Evolutionary conservation across 2,329 filamentous ascomycete species (phyloP).

Genomic region (Cordyceps fumosorosea): DNA sequence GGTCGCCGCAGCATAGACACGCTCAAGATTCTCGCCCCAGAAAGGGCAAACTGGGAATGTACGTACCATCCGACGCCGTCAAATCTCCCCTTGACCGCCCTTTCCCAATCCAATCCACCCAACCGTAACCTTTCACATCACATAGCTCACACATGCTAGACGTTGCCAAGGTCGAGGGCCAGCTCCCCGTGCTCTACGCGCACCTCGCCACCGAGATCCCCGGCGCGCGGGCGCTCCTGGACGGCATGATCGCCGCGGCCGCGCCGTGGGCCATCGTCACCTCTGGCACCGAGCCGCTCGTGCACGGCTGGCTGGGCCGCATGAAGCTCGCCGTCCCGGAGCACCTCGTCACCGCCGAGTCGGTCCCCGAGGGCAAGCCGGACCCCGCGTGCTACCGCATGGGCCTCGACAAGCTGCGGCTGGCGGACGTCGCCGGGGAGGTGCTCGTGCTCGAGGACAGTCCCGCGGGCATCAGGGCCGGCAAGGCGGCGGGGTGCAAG

Average conservation of each 20-base stretch:
- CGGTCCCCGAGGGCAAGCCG: constrained; percentile 68
- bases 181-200: constrained; percentile 71
- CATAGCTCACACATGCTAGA: constrained; percentile 43
- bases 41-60: constrained; percentile 92
- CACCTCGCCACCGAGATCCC: constrained; percentile 78
- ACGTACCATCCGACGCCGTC: constrained; percentile 33
- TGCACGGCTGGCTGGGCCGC: constrained; percentile 65
- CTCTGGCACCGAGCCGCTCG: constrained; percentile 61
- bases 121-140: neutral
- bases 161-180: constrained; percentile 68
- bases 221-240: constrained; percentile 67
- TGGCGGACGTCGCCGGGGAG: constrained; percentile 39
- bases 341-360: constrained; percentile 68
- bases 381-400: constrained; percentile 68
- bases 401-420: constrained; percentile 55
- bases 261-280: constrained; percentile 84
- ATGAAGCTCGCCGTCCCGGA: constrained; percentile 59
- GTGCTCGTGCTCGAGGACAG: constrained; percentile 84
- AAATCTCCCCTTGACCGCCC: neutral
- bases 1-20: constrained; percentile 85
- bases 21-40: constrained; percentile 69
- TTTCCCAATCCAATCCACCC: neutral
- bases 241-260: constrained; percentile 52
- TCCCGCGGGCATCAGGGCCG: constrained; percentile 74
- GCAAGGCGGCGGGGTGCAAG: constrained; percentile 78